Evolutionary conservation across 495 filamentous ascomycete genomes (phyloP), one percentile per base, ranked within the genome.

Genomic region (Podospora fimiseda): DNA sequence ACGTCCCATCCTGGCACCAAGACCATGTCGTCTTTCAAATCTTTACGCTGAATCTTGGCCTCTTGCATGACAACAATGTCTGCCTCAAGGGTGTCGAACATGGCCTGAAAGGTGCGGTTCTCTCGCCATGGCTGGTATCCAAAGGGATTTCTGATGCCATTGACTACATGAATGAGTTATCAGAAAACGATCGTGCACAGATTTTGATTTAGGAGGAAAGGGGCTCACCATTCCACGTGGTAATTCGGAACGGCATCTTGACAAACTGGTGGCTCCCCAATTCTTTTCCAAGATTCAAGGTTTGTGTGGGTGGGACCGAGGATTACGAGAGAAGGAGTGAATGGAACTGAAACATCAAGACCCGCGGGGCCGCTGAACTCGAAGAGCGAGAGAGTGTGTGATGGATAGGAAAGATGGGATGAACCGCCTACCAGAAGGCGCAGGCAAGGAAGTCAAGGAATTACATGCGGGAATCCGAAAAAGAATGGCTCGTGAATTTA

Each of bases 91-190:
- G 83, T 89, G 53, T 95, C 88, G 69, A 98, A 96, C 92, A 96
- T 98, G 52, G 83, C 81, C 79, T 83, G 82, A 69, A 92, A 96
- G n/a, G 89, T 87, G 62, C 85, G 84, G 42, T 82, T 84, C 54
- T 87, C 80, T 56, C 88, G 77, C 93, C 93, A 98, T 85, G 93
- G 93, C 68, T 92, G 86, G 66, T 95, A 96, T 18, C 83, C 82
- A 66, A 98, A 96, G 9, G 93, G 93, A 65, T 98, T 97, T 60
- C 88, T 90, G 65, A 98, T 96, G 59, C 93, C 92, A 69, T 96
- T 97, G 24, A 96, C 93, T 93, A 38, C 11, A 18, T 45, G 15
- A 11, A n/a, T n/a, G n/a, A n/a, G n/a, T n/a, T 20, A 21, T 59
- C 21, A 59, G 53, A 39, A 51, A 9, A 19, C 3, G 20, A 20